Evolutionary conservation across 2,329 filamentous ascomycete genomes (phyloP).

Genomic region (Pseudopyricularia cyperi): DNA sequence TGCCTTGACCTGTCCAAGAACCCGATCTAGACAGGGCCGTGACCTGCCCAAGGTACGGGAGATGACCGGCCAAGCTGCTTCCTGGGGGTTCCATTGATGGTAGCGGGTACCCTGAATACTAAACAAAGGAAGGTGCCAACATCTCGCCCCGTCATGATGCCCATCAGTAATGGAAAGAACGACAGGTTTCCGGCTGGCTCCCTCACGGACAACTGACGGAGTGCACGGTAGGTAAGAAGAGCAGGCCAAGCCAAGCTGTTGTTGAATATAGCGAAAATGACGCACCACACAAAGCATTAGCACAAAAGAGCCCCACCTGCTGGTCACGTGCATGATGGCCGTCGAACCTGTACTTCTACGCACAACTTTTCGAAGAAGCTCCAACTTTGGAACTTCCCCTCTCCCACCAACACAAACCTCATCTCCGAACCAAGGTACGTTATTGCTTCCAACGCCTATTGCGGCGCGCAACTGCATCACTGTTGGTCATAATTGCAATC

Average conservation of each 20-base stretch:
- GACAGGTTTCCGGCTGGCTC: neutral
- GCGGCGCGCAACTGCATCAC: neutral
- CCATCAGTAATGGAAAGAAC: neutral
- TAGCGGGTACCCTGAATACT: no score
- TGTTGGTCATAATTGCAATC: no score
- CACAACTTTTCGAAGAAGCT: neutral
- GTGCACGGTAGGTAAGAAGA: neutral
- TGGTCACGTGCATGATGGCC: neutral
- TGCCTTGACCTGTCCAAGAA: no score
- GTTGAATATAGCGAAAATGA: no score
- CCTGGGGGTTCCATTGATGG: no score
- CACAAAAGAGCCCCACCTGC: neutral
- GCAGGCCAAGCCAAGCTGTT: no score
- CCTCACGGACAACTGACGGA: neutral
- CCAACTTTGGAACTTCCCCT: neutral
- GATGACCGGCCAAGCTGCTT: no score
- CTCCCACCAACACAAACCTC: neutral
- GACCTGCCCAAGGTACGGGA: no score
- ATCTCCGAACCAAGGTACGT: constrained; percentile 1
- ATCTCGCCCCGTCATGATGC: neutral
- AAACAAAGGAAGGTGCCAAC: no score
- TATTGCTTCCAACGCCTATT: neutral
- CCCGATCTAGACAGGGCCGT: no score
- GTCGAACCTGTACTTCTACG: neutral
- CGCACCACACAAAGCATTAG: neutral